Evolutionary conservation across 768 basidiomycete genomes (phyloP), one percentile per base, ranked within the genome.

Genomic region (Phaeotremella fagi): DNA sequence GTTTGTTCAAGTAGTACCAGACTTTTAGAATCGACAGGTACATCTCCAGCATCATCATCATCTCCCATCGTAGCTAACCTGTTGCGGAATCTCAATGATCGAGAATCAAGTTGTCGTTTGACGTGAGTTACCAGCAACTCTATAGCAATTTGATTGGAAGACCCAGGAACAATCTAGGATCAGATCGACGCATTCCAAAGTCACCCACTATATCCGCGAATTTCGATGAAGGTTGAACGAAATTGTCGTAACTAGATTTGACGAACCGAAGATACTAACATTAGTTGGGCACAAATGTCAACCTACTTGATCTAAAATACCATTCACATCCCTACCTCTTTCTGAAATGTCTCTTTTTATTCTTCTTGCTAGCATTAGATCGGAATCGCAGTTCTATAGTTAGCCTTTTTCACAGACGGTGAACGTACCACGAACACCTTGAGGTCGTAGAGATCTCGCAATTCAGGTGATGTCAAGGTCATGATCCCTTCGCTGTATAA

Each of bases 321-420:
- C 92, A 3, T 84, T 83, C 0, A 97, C 85, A 50, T 80, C 83
- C 49, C 95, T 78, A 0, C 88, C 89, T 41, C 95, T 82, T 72
- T 99, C 91, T 63, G 83, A 81, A 16, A 88, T 82, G 66, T 98
- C 95, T 50, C 95, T 80, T 58, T 82, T 79, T 49, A 99, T 86
- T 33, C 95, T 83, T 52, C 95, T 83, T 1, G 94, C 90, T 44
- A 99, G 84, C 95, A 99, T 99, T 20, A 98, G 77, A 72, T 99
- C 95, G 6, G 91, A 86, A 70, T 98, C 91, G 54, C 68, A 72
- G 45, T 69, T 68, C 71, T 74, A 50, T 0, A 31, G 26, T 27
- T 3, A 6, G 33, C 18, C 5, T 25, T 23, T 45, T 14, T 45
- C 31, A 43, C 26, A 36, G 20, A 3, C 1, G 22, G 15, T 49